Percentiles rank a stretch among this genome's conserved stretches.
phyloP scores from a whole-genome alignment of 2,329 filamentous ascomycete species.

The Scedosporium aurantiacum region DNA sequence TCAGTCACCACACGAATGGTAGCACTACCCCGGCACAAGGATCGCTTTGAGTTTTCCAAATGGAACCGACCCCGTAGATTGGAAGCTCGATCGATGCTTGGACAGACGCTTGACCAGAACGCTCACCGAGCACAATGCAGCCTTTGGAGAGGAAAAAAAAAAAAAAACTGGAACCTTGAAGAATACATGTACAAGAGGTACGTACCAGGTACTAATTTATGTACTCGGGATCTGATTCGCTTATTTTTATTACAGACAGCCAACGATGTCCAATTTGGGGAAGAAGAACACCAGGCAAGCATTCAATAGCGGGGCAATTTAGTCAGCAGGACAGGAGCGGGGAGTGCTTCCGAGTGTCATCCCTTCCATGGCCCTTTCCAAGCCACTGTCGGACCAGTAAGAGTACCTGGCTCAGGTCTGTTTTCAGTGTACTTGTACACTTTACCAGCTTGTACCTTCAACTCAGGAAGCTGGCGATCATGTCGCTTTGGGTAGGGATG shows the following conservation, averaged over 20 bases:
- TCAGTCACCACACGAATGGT: not conserved
- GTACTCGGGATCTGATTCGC: not conserved
- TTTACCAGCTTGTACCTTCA: too few species aligned
- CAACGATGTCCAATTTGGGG: not conserved
- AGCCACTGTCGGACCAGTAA: too few species aligned
- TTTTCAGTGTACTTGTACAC: too few species aligned
- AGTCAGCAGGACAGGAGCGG: not conserved
- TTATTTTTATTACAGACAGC: not conserved
- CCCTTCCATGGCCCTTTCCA: too few species aligned
- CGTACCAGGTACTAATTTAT: not conserved
- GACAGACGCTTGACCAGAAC: constrained; percentile 17
- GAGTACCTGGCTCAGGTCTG: too few species aligned
- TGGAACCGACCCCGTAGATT: constrained; percentile 10
- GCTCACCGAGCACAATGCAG: constrained; percentile 17
- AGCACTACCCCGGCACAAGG: not conserved
- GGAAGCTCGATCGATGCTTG: constrained; percentile 7
- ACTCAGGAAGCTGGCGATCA: not conserved
- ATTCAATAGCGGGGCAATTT: not conserved
- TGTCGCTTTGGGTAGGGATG: not conserved
- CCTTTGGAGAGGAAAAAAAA: not conserved
- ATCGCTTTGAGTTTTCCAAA: not conserved
- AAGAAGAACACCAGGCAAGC: not conserved
- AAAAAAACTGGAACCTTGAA: not conserved
- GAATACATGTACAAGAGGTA: not conserved
- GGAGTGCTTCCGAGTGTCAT: not conserved